Base-by-base conservation (phyloP, 2,329 filamentous ascomycete species). In the Colletotrichum musicola region DNA sequence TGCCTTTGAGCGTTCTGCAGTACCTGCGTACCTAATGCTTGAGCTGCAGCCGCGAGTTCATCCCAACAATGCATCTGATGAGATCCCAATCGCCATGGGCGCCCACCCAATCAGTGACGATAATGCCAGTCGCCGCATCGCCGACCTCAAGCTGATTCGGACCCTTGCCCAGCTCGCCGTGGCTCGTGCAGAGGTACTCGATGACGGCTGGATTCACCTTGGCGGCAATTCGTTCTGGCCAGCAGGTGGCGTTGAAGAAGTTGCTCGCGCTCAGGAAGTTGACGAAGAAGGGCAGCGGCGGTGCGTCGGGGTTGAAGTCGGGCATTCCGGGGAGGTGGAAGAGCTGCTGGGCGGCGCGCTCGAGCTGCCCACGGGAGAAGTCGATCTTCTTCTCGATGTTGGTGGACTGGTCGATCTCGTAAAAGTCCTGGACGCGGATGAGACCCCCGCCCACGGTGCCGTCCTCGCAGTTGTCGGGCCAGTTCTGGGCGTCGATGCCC, bases 71-170 rank as follows among this genome's bases (percentile, higher is more conserved):
- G 79, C 93, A 93, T 71, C 91, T 88, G 42, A 97, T 89, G 62
- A 98, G 80, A 81, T 98, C 94, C 95, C 95, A 99, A 80, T 98
- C 92, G 0, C 91, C 94, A 71, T 90, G 86, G 69, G 90, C 84
- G 2, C 96, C 96, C 58, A 98, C 95, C 93, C 93, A 98, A 80
- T 99, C 96, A 70, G 92, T 96, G 27, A 98, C 92, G 51, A 98
- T 90, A 68, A 98, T 89, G 4, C 96, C 96, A 1, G 95, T 97
- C 6, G 89, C 87, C 30, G 92, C 94, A 75, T 94, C 90, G 1
- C 92, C 90, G 40, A 90, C 82, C 53, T 83, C 81, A 58, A 87
- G 77, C 69, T 83, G 79, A 13, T 79, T 79, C 6, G 84, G 82
- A 0, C 86, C 87, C 71, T 84, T 84, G 57, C 82, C 85, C 6